These are phyloP conservation scores for Xylaria cubensis DNA, from an alignment of 495 filamentous ascomycete species.

Conservation along the genomic window DNA sequence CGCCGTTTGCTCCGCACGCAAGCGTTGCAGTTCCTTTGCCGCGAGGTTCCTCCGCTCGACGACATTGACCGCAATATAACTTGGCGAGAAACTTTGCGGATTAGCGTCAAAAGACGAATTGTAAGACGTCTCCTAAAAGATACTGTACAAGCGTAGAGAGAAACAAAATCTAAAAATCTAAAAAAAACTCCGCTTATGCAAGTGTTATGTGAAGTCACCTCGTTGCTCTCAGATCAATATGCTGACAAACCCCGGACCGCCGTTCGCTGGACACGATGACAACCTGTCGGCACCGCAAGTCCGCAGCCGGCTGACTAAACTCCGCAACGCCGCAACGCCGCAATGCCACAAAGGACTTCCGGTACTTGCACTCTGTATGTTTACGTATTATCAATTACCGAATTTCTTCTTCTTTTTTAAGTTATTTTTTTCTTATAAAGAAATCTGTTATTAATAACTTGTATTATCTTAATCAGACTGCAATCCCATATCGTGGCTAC, in stretches of 20 bases:
- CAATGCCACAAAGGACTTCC: not conserved
- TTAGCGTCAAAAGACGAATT: not conserved
- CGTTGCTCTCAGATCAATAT: not conserved
- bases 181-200: too few relatives aligned
- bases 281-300: conserved; percentile 28
- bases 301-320: conserved; percentile 32
- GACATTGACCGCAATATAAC: conserved; percentile 24
- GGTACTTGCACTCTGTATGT: not conserved
- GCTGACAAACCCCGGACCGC: not conserved
- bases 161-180: too few relatives aligned
- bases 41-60: conserved; percentile 29
- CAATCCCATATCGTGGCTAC: not conserved
- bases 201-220: not conserved
- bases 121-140: too few relatives aligned
- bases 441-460: not conserved
- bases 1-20: conserved; percentile 47
- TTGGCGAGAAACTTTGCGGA: not conserved
- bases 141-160: not conserved
- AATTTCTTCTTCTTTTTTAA: too few relatives aligned
- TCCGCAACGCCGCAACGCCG: conserved; percentile 29
- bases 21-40: conserved; percentile 48
- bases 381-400: not conserved
- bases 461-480: too few relatives aligned
- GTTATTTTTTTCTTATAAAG: too few relatives aligned
- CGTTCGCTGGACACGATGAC: conserved; percentile 7